phyloP scores from a whole-genome alignment of 176 grass and related monocot species.

The Aegilops bicornis region DNA sequence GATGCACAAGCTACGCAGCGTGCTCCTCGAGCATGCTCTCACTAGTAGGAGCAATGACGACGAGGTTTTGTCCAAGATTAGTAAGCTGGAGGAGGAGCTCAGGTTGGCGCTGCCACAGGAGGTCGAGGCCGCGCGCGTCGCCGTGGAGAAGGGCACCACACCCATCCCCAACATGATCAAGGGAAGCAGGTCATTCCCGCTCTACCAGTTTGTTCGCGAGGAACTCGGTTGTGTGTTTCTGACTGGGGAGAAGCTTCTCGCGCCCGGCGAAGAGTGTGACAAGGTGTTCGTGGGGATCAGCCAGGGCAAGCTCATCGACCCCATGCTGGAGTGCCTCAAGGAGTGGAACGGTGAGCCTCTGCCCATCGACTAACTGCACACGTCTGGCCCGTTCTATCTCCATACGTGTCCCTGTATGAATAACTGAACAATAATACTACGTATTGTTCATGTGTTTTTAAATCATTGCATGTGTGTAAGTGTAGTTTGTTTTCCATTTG shows the following conservation, averaged over 20 bases:
- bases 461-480: not conserved
- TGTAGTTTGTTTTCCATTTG: not conserved
- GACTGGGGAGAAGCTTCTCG: not conserved
- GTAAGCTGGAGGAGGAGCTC: not conserved
- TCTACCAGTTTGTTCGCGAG: not conserved
- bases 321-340: conserved; percentile 74
- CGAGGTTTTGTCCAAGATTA: not conserved
- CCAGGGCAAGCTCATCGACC: conserved; percentile 60
- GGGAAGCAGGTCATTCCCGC: not conserved
- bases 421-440: not conserved
- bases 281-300: conserved; percentile 70
- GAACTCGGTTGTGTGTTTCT: not conserved
- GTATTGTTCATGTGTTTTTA: not conserved
- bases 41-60: not conserved
- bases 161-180: not conserved
- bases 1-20: not conserved
- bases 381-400: not conserved
- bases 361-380: conserved; percentile 25
- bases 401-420: not conserved
- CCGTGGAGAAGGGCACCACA: not conserved
- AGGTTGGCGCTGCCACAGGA: not conserved
- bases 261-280: conserved; percentile 10
- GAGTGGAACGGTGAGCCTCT: conserved; percentile 81
- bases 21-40: not conserved
- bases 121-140: not conserved